A percentile compares a stretch with the other conserved stretches of the same genome.
phyloP scores from a whole-genome alignment of 2,329 filamentous ascomycete genomes.

The Aspergillus flavus region DNA sequence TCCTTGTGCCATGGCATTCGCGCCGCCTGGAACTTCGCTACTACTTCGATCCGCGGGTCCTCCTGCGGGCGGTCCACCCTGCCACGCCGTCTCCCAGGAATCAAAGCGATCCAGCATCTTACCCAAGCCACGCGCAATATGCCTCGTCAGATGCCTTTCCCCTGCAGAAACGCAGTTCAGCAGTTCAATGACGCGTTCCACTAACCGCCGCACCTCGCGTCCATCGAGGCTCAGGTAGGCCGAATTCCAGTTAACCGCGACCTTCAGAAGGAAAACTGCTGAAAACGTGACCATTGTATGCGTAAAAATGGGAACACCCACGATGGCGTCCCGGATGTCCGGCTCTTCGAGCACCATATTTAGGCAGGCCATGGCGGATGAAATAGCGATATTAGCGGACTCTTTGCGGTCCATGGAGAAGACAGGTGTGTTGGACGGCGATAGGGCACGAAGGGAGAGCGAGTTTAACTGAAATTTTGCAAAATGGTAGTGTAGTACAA shows the following conservation, averaged over 20 bases:
- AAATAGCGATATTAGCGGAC: conserved; percentile 50
- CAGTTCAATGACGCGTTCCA: conserved; percentile 44
- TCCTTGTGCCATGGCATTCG: conserved; percentile 45
- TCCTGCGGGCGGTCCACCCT: conserved; percentile 17
- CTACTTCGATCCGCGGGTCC: conserved; percentile 18
- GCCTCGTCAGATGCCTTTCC: conserved; percentile 45
- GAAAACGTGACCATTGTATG: conserved; percentile 52
- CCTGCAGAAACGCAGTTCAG: conserved; percentile 45
- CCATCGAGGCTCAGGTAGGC: conserved; percentile 45
- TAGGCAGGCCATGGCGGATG: conserved; percentile 50
- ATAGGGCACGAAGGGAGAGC: conserved; percentile 44
- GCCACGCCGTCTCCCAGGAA: conserved; percentile 41
- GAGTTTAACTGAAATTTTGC: conserved; percentile 57
- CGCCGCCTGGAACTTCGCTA: conserved; percentile 40
- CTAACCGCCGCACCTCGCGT: conserved; percentile 40
- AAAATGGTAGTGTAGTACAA: conserved; percentile 57
- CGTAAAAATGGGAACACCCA: conserved; percentile 51
- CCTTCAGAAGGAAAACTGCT: conserved; percentile 49
- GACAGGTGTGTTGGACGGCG: conserved; percentile 44
- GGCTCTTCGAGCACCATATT: conserved; percentile 52
- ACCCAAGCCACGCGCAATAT: conserved; percentile 44
- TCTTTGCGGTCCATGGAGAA: conserved; percentile 50
- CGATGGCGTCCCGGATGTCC: conserved; percentile 51
- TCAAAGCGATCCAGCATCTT: conserved; percentile 47
- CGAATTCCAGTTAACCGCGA: conserved; percentile 48